These are phyloP conservation scores for Paraphoma sp. DNA, from an alignment of 2,329 filamentous ascomycete genomes.

Conservation along the genomic window DNA sequence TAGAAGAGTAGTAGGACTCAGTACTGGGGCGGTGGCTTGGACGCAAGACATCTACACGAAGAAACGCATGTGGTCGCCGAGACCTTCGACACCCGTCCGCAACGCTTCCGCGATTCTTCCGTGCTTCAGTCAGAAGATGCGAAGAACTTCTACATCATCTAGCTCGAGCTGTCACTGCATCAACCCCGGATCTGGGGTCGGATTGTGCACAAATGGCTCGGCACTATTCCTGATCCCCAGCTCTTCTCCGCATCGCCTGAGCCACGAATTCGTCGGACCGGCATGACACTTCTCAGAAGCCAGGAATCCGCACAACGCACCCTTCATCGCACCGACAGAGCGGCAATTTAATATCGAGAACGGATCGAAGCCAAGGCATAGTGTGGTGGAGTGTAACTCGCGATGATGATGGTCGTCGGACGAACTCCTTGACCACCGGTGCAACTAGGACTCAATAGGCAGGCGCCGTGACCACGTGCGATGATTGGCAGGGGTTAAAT, in stretches of 20 bases:
- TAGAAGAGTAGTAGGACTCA: too few species aligned
- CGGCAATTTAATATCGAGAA: neutral
- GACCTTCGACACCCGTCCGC: too few species aligned
- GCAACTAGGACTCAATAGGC: conserved; percentile 20
- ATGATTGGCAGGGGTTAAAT: conserved; percentile 20
- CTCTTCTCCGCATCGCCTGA: neutral
- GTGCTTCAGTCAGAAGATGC: neutral
- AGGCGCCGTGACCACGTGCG: conserved; percentile 20
- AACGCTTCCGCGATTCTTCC: neutral
- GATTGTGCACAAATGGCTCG: neutral
- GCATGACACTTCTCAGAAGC: neutral
- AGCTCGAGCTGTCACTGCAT: neutral
- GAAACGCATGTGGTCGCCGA: too few species aligned
- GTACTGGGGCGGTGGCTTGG: too few species aligned
- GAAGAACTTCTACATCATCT: neutral
- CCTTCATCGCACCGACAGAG: neutral
- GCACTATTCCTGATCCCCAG: neutral
- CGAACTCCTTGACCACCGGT: conserved; percentile 5
- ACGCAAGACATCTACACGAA: too few species aligned
- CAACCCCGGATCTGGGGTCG: neutral
- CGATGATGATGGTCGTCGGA: conserved; percentile 1
- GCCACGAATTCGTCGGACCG: neutral
- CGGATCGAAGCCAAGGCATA: neutral
- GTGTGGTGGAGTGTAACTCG: neutral
- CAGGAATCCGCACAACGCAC: neutral